phyloP scores from a whole-genome alignment of 345 rosid genomes.

The Eucalyptus marginata region DNA sequence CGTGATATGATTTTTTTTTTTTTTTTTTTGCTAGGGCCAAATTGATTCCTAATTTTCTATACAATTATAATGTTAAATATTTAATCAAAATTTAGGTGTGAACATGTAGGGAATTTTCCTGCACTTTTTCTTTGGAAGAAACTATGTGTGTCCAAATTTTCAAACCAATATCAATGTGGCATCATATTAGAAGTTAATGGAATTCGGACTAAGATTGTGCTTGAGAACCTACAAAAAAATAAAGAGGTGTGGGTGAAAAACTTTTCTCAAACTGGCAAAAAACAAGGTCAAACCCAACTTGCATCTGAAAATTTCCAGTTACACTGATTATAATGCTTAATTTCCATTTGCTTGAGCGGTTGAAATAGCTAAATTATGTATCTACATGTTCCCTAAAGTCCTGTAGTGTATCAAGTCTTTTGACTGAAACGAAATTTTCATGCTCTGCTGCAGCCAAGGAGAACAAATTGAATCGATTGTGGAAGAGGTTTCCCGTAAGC shows the following conservation, averaged over 20 bases:
- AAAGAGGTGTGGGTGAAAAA: not conserved
- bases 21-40: too few relatives aligned
- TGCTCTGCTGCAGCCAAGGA: not conserved
- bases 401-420: not conserved
- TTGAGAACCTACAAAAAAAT: not conserved
- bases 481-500: too few relatives aligned
- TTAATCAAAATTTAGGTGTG: too few relatives aligned
- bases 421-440: not conserved
- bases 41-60: too few relatives aligned
- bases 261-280: not conserved
- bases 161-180: not conserved
- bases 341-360: not conserved
- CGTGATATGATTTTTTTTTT: too few relatives aligned
- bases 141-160: not conserved
- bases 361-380: not conserved
- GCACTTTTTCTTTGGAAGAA: not conserved
- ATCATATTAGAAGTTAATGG: not conserved
- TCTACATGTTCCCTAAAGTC: not conserved
- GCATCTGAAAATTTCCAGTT: not conserved
- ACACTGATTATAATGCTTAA: not conserved
- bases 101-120: not conserved
- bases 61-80: too few relatives aligned
- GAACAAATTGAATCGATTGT: too few relatives aligned
- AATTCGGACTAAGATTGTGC: not conserved
- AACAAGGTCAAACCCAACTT: not conserved